Evolutionary conservation across 2,329 filamentous ascomycete genomes (phyloP), one percentile per base, ranked within the genome.

Genomic region (Drechslera avenae): DNA sequence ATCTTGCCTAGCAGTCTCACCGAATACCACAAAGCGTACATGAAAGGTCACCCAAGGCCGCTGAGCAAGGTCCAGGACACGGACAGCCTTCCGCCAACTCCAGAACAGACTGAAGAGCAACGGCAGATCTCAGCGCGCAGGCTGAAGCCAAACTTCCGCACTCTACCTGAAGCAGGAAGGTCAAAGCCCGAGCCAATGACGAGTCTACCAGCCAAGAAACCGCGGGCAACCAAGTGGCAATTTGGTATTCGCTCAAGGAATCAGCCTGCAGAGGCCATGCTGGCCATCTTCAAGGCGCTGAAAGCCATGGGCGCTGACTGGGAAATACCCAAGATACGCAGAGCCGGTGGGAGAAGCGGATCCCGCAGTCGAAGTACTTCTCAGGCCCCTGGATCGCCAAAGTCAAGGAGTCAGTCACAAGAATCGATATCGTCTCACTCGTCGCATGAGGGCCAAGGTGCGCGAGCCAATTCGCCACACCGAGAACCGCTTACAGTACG

Each of bases 171-270:
- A 57, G 86, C 75, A 47, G 60, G 64, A 39, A 59, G 67, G 36
- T 81, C 79, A 37, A 81, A 79, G 37, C 84, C 79, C 4, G 82
- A 81, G 62, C 78, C 73, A 6, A 78, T 83, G 75, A 82, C 82
- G 3, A 75, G 76, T n/a, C 62, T 82, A 23, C 84, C 86, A 2
- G 62, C 70, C 14, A 91, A 89, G 77, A 91, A 90, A 72, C 76
- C 81, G 4, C 91, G 90, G 67, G 89, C 89, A 1, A 90, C 92
- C 13, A 90, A 93, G 60, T 99, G 94, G 94, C 94, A 99, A 72
- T 99, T 99, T 70, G 94, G 94, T 49, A 99, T 99, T 55, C 85
- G 94, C 31, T 96, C 91, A 37, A 86, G 94, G 40, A 99, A 97
- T 67, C 89, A 91, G 48, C 94, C 94, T 0, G 91, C 92, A 65